These are phyloP conservation scores for Sapria himalayana DNA, from an alignment of 345 rosid genomes.

Conservation along the genomic window DNA sequence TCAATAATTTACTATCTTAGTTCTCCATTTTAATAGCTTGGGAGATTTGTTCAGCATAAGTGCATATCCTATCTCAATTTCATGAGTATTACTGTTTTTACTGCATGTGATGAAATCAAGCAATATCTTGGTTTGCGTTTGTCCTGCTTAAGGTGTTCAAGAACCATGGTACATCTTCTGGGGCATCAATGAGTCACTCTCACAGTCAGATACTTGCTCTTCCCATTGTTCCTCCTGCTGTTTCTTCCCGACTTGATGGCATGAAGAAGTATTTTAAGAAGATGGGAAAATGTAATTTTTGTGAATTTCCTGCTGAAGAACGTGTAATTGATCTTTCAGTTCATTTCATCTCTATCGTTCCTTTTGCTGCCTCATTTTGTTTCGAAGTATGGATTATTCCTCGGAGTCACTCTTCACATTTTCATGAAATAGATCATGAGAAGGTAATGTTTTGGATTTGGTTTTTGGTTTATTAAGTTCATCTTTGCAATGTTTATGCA, in stretches of 20 bases:
- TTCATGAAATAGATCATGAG: slow-evolving; percentile 34
- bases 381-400: slow-evolving; percentile 88
- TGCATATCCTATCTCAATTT: no score
- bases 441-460: slow-evolving; percentile 28
- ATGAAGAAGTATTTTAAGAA: slow-evolving; percentile 33
- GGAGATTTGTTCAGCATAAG: no score
- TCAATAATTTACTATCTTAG: no score
- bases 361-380: slow-evolving; percentile 45
- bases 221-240: slow-evolving; percentile 52
- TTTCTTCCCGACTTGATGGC: slow-evolving; percentile 29
- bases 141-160: slow-evolving; percentile 49
- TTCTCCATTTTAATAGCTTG: no score
- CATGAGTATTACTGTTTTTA: no score
- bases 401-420: slow-evolving; percentile 39
- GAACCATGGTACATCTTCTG: slow-evolving; percentile 87
- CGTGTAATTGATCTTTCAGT: slow-evolving; percentile 36
- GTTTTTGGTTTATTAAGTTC: no score
- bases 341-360: slow-evolving; percentile 43
- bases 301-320: slow-evolving; percentile 30
- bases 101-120: no score
- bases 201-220: slow-evolving; percentile 78
- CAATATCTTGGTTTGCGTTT: neutral
- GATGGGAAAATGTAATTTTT: slow-evolving; percentile 49
- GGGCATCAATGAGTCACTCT: slow-evolving; percentile 86
- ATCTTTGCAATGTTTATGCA: no score